Base-by-base conservation (phyloP, 305 asterid species). In the Fraxinus latifolia region DNA sequence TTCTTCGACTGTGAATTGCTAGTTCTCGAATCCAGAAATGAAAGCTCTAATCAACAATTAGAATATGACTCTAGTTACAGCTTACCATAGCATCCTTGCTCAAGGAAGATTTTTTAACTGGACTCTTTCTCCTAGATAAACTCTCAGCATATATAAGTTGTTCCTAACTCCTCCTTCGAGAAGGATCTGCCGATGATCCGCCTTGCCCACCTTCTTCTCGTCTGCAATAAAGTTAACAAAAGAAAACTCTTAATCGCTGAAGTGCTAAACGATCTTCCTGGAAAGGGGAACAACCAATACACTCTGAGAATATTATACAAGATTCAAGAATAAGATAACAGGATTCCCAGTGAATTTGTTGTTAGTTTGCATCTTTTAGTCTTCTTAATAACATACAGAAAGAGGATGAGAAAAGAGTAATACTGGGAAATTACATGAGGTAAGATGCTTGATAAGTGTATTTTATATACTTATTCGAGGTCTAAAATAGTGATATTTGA, bases 81-180 rank as follows among this genome's bases (percentile, higher is more conserved):
- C 95, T 91, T 85, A 94, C 99, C 93, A 85, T 75, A 77, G 93
- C 97, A 82, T 94, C 99, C 87, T 87, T 94, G 97, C 97, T 89
- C 7, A 89, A 79, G 67, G 95, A 87, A 84, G 90, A 97, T 86
- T 87, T 93, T 83, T 91, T 85, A 78, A 87, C 89, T 71, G 98
- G 98, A 84, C 92, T 92, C 86, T 84, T 92, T 84, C 90, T 93
- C 85, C 87, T 88, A 25, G 95, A 84, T 31, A 84, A 82, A 83
- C 89, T 82, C 74, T 91, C 90, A 79, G 90, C 77, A 85, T 84
- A 91, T 76, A 88, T 23, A 42, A 89, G 89, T 79, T 86, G 93
- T 60, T 91, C 96, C 78, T 91, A 84, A 81, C 83, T 86, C 89
- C 93, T 89, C 84, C 90, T 86, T 68, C 91, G 88, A 77, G 92